phyloP scores from a whole-genome alignment of 2,329 filamentous ascomycete species.

The Boeremia exigua region DNA sequence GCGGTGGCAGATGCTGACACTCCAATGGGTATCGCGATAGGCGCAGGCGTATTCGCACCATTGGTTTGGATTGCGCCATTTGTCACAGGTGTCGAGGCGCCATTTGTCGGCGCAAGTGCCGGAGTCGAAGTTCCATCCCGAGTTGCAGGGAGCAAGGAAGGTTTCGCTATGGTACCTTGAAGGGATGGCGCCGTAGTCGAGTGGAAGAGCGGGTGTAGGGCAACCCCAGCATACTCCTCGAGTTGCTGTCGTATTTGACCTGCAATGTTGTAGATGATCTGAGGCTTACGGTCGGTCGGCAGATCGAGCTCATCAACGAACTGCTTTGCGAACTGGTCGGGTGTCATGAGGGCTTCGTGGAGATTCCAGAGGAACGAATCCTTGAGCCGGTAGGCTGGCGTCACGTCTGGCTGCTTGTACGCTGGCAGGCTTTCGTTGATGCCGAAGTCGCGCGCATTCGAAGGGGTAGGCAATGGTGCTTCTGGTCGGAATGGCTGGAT shows the following conservation, averaged over 20 bases:
- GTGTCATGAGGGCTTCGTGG: slow-evolving; percentile 91
- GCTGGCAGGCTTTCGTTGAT: slow-evolving; percentile 77
- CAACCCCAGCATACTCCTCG: slow-evolving; percentile 94
- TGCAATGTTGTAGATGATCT: slow-evolving; percentile 80
- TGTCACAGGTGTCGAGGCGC: slow-evolving; percentile 61
- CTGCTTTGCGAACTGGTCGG: slow-evolving; percentile 90
- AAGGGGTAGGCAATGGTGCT: slow-evolving; percentile 68
- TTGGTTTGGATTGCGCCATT: slow-evolving; percentile 55
- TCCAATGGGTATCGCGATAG: slow-evolving; percentile 57
- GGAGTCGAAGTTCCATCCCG: slow-evolving; percentile 60
- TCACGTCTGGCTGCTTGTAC: slow-evolving; percentile 79
- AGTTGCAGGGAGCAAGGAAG: slow-evolving; percentile 51
- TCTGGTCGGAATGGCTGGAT: slow-evolving; percentile 77
- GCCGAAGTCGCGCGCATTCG: slow-evolving; percentile 62
- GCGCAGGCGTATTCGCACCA: slow-evolving; percentile 54
- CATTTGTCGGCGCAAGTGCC: slow-evolving; percentile 54
- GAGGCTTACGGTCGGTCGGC: slow-evolving; percentile 69
- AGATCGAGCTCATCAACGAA: slow-evolving; percentile 94
- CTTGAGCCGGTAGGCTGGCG: slow-evolving; percentile 84
- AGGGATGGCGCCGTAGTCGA: slow-evolving; percentile 47
- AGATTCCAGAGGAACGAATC: slow-evolving; percentile 99
- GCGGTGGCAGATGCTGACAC: slow-evolving; percentile 74
- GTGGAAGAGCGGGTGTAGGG: slow-evolving; percentile 90
- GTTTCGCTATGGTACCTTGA: slow-evolving; percentile 39
- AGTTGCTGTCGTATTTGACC: slow-evolving; percentile 93